Conservation (phyloP, 345 rosid species). For the Tarenaya hassleriana region DNA sequence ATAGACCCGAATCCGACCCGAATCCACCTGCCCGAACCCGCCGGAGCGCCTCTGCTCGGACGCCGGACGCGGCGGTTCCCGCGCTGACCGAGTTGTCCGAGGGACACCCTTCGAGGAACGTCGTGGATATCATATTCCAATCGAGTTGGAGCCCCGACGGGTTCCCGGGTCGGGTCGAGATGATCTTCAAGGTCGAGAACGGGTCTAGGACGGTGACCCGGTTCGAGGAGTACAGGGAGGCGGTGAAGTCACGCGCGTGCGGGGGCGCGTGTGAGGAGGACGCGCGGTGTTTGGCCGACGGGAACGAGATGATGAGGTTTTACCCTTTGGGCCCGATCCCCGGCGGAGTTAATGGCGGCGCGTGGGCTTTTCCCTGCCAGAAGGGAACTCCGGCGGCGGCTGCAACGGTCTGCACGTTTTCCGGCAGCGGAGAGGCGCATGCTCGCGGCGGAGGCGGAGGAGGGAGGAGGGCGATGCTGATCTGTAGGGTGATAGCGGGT, state of each 20-base stretch:
- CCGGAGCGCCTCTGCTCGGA: slow-evolving; percentile 25
- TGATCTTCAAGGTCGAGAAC: slow-evolving; percentile 85
- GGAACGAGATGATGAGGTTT: slow-evolving; percentile 96
- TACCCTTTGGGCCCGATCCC: slow-evolving; percentile 64
- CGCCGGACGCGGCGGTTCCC: slow-evolving; percentile 44
- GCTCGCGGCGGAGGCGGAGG: slow-evolving; percentile 73
- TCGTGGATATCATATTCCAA: slow-evolving; percentile 90
- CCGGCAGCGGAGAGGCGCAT: slow-evolving; percentile 83
- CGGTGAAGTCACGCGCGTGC: slow-evolving; percentile 53
- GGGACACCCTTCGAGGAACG: slow-evolving; percentile 91
- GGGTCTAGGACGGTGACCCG: slow-evolving; percentile 61
- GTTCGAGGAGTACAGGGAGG: slow-evolving; percentile 87
- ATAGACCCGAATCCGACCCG: slow-evolving; percentile 29
- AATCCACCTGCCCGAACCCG: slow-evolving; percentile 30
- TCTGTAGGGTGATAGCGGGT: slow-evolving; percentile 89
- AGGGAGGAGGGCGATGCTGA: slow-evolving; percentile 90
- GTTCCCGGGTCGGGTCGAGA: slow-evolving; percentile 76
- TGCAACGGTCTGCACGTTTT: slow-evolving; percentile 50
- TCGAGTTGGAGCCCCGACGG: slow-evolving; percentile 78
- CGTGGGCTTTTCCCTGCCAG: slow-evolving; percentile 50
- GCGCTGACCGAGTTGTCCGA: slow-evolving; percentile 68
- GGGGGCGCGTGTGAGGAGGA: slow-evolving; percentile 53
- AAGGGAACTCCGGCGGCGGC: slow-evolving; percentile 26
- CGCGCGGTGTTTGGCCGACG: slow-evolving; percentile 83
- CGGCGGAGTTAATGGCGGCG: slow-evolving; percentile 38